Percentiles rank a stretch among this genome's conserved stretches.
Conservation (phyloP, 352 stramenopile genomes). For the Thalassiosira tumida region DNA sequence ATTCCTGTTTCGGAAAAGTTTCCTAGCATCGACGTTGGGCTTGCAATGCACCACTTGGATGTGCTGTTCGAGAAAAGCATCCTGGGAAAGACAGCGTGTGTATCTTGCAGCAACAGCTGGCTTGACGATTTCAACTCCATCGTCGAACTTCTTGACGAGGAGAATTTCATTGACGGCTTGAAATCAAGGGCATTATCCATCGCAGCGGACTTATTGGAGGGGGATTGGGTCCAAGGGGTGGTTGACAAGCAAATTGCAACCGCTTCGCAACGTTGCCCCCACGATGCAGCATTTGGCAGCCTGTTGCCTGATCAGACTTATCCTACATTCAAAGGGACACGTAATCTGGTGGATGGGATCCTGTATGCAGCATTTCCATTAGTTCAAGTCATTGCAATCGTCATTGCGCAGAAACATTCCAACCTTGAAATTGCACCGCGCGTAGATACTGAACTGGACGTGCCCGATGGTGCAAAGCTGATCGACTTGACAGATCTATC, state of each 20-base stretch:
- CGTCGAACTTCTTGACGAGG: conserved; percentile 70
- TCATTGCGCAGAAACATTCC: conserved; percentile 74
- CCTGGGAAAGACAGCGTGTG: conserved; percentile 64
- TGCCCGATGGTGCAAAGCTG: conserved; percentile 65
- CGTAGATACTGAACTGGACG: conserved; percentile 58
- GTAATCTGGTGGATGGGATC: conserved; percentile 75
- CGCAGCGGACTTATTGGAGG: conserved; percentile 52
- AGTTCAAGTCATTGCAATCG: conserved; percentile 76
- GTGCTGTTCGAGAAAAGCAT: conserved; percentile 67
- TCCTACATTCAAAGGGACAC: conserved; percentile 57
- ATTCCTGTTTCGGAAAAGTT: conserved; percentile 65
- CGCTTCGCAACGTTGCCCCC: conserved; percentile 65
- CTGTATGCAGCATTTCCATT: conserved; percentile 74
- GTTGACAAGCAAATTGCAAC: conserved; percentile 68
- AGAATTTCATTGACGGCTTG: conserved; percentile 64
- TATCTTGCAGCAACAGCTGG: conserved; percentile 76
- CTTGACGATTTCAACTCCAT: conserved; percentile 77
- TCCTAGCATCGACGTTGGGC: conserved; percentile 41
- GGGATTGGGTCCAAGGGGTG: conserved; percentile 69
- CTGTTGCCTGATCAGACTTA: conserved; percentile 28
- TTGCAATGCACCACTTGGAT: conserved; percentile 71
- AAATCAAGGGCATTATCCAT: conserved; percentile 66
- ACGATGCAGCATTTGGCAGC: conserved; percentile 60
- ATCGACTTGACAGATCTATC: conserved; percentile 82
- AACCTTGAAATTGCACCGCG: conserved; percentile 46